phyloP scores from a whole-genome alignment of 2,329 filamentous ascomycete genomes.

The Ophiostoma perfectum region DNA sequence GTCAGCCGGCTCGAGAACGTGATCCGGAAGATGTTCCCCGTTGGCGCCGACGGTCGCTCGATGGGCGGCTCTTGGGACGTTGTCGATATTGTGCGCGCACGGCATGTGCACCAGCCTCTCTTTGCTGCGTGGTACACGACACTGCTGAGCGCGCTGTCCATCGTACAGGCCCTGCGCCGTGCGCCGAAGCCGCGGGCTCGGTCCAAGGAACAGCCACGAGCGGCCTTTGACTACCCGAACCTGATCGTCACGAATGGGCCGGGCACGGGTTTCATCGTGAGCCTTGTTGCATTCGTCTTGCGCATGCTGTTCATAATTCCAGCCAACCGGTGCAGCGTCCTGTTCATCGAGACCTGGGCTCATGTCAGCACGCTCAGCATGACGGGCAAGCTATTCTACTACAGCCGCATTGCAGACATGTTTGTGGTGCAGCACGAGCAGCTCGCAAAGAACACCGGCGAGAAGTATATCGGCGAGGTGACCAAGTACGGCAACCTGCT shows the following conservation, averaged over 20 bases:
- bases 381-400: slow-evolving; percentile 70
- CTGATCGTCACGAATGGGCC: slow-evolving; percentile 84
- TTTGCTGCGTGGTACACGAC: slow-evolving; percentile 66
- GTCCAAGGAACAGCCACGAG: not conserved
- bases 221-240: slow-evolving; percentile 52
- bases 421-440: slow-evolving; percentile 77
- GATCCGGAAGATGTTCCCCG: slow-evolving; percentile 34
- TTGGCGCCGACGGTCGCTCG: not conserved
- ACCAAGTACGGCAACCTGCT: slow-evolving; percentile 27
- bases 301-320: slow-evolving; percentile 44
- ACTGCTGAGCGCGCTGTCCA: slow-evolving; percentile 51
- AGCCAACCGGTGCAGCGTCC: slow-evolving; percentile 57
- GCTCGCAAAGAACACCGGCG: slow-evolving; percentile 47
- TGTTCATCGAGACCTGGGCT: slow-evolving; percentile 93
- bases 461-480: slow-evolving; percentile 30
- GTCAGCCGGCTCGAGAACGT: slow-evolving; percentile 59
- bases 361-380: slow-evolving; percentile 76
- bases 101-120: slow-evolving; percentile 75
- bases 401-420: slow-evolving; percentile 61
- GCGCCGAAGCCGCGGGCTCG: slow-evolving; percentile 25
- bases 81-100: slow-evolving; percentile 66
- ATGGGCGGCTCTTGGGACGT: slow-evolving; percentile 54
- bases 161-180: slow-evolving; percentile 33
- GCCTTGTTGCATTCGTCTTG: slow-evolving; percentile 44
- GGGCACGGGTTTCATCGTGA: slow-evolving; percentile 76